Evolutionary conservation across 2,329 filamentous ascomycete species (phyloP), one percentile per base, ranked within the genome.

Genomic region (Thielaviopsis populi): DNA sequence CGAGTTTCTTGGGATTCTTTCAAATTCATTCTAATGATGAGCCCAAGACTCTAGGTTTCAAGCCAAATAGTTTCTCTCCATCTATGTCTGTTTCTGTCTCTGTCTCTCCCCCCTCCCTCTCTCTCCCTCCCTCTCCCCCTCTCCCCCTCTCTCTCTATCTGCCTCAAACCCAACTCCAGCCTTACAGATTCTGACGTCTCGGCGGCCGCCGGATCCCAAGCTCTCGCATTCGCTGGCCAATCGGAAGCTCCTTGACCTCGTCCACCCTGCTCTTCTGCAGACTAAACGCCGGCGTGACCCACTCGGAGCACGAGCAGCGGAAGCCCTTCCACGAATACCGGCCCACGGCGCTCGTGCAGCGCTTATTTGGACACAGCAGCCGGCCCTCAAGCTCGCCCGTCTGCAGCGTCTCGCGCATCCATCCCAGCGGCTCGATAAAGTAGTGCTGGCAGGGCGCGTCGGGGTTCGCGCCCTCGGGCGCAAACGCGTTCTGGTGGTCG

Each of bases 301-400:
- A 97, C 67, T 86, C 84, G 43, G 87, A 85, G 73, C 94, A 99
- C 71, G 85, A 94, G 76, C 94, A 99, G 72, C 85, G 85, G 80
- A 96, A 87, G 15, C 94, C 94, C 73, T 95, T 90, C 94, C 94
- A 99, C 62, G 92, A 88, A 72, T 96, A 99, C 69, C 94, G 88
- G 46, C 94, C 94, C 59, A 97, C 83, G 62, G 89, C 90, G 48
- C 88, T 84, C 58, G 82, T 83, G 73, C 94, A 99, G 70, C 86
- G 87, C 8, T 72, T 66, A 69, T 86, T 88, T 10, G 94, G 92
- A 70, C 94, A 99, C 65, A 85, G 82, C 40, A 99, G 78, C 10
- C 92, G 84, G 27, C 94, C 94, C 66, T 91, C 89, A 27, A 97
- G 79, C 67, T 86, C 83, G 33, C 89, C 91, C 70, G 88, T 82